Evolutionary conservation across 371 early-diverging fungal species (phyloP), one percentile per base, ranked within the genome.

Genomic region (Mortierella sp.): DNA sequence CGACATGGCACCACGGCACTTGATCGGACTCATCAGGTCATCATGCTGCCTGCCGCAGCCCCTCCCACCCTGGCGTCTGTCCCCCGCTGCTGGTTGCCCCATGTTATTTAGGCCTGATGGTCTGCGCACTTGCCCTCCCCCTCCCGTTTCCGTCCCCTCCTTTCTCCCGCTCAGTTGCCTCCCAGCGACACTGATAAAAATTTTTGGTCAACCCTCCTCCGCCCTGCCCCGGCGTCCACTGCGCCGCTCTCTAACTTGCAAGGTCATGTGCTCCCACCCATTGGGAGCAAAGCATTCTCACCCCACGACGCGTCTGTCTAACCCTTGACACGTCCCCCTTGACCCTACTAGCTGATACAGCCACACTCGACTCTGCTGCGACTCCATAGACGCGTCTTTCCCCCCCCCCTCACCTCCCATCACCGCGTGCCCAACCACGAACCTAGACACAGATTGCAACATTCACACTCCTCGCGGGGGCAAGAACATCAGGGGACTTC

Each of bases 401-500:
- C 34, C 5, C 49, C 19, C 16, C 43, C 22, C 28, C 27, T 49
- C 17, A 19, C 49, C 39, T 39, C 39, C 39, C 8, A 5, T 17
- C 44, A 12, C 12, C 44, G 44, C n/a, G 44, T 44, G 44, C 27
- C 49, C 19, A 46, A 19, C 46, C 21, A 46, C 28, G 24, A 55
- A 48, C n/a, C n/a, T n/a, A n/a, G n/a, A n/a, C n/a, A n/a, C n/a
- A n/a, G n/a, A n/a, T n/a, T n/a, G n/a, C n/a, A n/a, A n/a, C n/a
- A n/a, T n/a, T n/a, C n/a, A n/a, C n/a, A n/a, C n/a, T n/a, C n/a
- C n/a, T n/a, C n/a, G n/a, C n/a, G n/a, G n/a, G n/a, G n/a, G n/a
- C n/a, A 46, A 29, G 21, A 43, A 62, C 63, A 57, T 69, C 63
- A 69, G 69, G 69, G 46, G 34, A 62, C 55, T 39, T 52, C 60